Evolutionary conservation across 1,284 basidiomycete genomes (phyloP).

Genomic region (Violaceomyces palustris): DNA sequence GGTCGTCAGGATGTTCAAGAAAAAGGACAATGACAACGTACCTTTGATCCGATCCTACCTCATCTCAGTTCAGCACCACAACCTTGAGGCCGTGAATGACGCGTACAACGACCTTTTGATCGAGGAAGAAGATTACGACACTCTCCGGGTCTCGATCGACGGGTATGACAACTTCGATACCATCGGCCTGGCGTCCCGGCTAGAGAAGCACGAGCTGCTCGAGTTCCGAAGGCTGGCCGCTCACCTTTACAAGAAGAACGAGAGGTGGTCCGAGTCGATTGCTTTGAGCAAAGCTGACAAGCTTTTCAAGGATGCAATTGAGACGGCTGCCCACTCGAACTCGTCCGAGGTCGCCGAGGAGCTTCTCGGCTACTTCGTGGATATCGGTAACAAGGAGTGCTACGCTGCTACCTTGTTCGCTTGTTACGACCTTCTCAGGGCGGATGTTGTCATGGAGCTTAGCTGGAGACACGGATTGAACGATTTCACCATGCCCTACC

Average conservation of each 20-base stretch:
- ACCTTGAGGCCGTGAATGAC: conserved; percentile 93
- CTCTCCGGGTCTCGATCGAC: conserved; percentile 89
- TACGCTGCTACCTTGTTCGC: conserved; percentile 84
- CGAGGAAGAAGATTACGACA: conserved; percentile 98
- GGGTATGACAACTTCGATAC: conserved; percentile 98
- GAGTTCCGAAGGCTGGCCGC: conserved; percentile 88
- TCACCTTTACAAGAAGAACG: conserved; percentile 95
- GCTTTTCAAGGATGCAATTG: conserved; percentile 89
- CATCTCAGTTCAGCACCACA: conserved; percentile 90
- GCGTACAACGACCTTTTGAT: conserved; percentile 95
- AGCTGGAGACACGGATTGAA: conserved; percentile 91
- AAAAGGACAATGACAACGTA: conserved; percentile 82
- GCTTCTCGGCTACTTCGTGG: conserved; percentile 74
- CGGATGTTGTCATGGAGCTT: conserved; percentile 87
- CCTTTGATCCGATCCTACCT: conserved; percentile 93
- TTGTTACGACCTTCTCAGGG: conserved; percentile 84
- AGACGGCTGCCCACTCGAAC: conserved; percentile 79
- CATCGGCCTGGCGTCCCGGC: conserved; percentile 73
- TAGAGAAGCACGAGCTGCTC: conserved; percentile 85
- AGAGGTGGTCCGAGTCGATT: conserved; percentile 90
- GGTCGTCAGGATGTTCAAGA: conserved; percentile 85
- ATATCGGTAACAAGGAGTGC: conserved; percentile 97
- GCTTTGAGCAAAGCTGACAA: conserved; percentile 90
- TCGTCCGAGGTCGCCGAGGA: conserved; percentile 86
- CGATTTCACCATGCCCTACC: conserved; percentile 94